Conservation (phyloP, 805 yeast species). For the Yamadazyma phyllophila region DNA sequence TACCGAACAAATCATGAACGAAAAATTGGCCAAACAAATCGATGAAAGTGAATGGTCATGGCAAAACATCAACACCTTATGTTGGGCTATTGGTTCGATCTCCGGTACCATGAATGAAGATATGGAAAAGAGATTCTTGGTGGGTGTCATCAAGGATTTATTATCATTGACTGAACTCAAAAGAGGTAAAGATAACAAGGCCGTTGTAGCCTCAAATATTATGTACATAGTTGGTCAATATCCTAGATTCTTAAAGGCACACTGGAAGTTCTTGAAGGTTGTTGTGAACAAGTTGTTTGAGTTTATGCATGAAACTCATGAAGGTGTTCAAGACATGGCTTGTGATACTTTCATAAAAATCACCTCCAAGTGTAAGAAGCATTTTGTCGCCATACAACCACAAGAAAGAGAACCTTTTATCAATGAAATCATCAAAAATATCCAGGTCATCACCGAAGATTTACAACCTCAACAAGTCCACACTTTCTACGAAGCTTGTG, state of each 20-base stretch:
- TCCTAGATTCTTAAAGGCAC: conserved; percentile 95
- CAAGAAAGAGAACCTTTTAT: conserved; percentile 89
- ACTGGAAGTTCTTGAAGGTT: conserved; percentile 95
- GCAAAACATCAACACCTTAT: conserved; percentile 94
- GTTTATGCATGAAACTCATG: conserved; percentile 99
- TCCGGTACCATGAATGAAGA: conserved; percentile 99
- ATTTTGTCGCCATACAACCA: conserved; percentile 84
- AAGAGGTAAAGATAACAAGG: conserved; percentile 96
- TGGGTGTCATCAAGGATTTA: conserved; percentile 88
- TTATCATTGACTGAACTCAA: conserved; percentile 92
- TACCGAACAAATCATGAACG: conserved; percentile 91
- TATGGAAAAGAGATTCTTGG: conserved; percentile 91
- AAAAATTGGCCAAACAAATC: conserved; percentile 85
- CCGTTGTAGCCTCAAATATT: conserved; percentile 98
- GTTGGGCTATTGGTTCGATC: conserved; percentile 99
- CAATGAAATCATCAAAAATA: conserved; percentile 79
- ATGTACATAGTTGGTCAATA: conserved; percentile 99
- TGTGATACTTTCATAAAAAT: conserved; percentile 98
- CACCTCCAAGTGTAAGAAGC: conserved; percentile 91
- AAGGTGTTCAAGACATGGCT: conserved; percentile 99
- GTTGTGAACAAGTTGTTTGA: conserved; percentile 94
- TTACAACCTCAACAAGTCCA: conserved; percentile 97
- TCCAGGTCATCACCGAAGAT: conserved; percentile 85
- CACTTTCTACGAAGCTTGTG: conserved; percentile 97
- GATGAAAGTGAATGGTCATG: conserved; percentile 99